Evolutionary conservation across 805 yeast genomes (phyloP), one percentile per base, ranked within the genome.

Genomic region (Hanseniaspora valbyensis): DNA sequence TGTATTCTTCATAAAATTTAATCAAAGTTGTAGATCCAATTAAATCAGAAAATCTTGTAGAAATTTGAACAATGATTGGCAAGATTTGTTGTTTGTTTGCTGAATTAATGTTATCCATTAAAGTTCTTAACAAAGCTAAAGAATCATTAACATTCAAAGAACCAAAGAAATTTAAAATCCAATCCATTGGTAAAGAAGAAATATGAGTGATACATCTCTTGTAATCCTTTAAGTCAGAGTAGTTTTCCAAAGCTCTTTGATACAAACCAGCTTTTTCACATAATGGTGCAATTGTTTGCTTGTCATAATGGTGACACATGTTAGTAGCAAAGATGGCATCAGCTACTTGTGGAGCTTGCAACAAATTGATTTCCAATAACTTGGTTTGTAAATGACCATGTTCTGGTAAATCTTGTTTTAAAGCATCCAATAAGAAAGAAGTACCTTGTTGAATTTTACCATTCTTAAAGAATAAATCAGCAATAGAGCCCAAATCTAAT

Each of bases 271-370:
- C 90, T 69, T 87, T 87, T 69, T 92, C 99, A 67, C 96, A 80
- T 57, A 94, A 75, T 53, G 80, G 76, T 21, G 97, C 98, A 63
- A 92, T 81, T 33, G 94, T 82, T 59, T 94, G 88, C 59, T 86
- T 83, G 67, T 92, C 98, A 66, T 86, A 92, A 64, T 89, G 96
- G 57, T 89, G 79, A 71, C 94, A 92, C 86, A 92, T 90, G 54
- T 81, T 80, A 67, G 90, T 92, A 54, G 96, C 96, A 60, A 92
- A 74, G 57, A 92, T 92, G 19, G 99, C 99, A 68, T 92, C 98
- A 39, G 98, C 99, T 52, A 92, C 99, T 74, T 92, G 98, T 46
- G 99, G 99, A 16, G 98, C 98, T 65, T 89, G 94, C 63, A 86
- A 67, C 64, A 92, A 73, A 67, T 92, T 92, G 58, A 86, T 87